Evolutionary conservation across 2,329 filamentous ascomycete species (phyloP), one percentile per base, ranked within the genome.

Genomic region (Xylaria digitata): DNA sequence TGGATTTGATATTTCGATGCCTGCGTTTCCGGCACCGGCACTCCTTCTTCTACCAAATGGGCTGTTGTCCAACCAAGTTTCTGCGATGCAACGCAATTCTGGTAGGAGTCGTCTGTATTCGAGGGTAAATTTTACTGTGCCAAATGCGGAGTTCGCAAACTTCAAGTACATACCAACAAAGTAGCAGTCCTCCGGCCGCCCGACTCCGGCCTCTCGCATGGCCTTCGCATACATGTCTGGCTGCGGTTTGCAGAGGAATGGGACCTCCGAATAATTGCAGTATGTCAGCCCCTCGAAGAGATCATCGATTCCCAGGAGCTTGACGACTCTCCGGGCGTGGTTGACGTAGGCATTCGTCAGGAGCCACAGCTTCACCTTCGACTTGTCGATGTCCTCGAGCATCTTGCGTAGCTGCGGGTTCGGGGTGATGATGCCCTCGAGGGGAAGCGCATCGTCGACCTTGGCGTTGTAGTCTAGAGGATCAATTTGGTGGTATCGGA

Each of bases 271-370:
- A 80, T 99, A 99, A 79, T 99, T 93, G 77, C 96, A 99, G 79
- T 89, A 99, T 0, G 96, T 99, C 68, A 98, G 88, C 7, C 96
- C 96, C 70, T 98, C 95, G 76, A 99, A 99, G 30, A 95, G 82
- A 77, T 97, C 93, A 1, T 96, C 94, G 26, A 99, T 84, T 1
- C 87, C 90, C 1, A 99, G 84, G 21, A 99, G 82, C 67, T 86
- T 89, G 13, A 97, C 89, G 0, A 99, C 96, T 48, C 94, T 83
- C 75, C 88, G 90, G 37, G 89, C 96, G 75, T 99, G 96, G 40
- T 85, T 98, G 70, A 96, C 83, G 75, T 99, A 97, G 23, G 96
- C 96, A 76, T 99, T 99, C 1, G 96, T 99, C 75, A 99, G 91
- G 1, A 99, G 88, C 96, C 96, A 99, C 34, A 94, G 83, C 70